Evolutionary conservation across 1,284 basidiomycete species (phyloP), one percentile per base, ranked within the genome.

Genomic region (Wallemia mellicola): DNA sequence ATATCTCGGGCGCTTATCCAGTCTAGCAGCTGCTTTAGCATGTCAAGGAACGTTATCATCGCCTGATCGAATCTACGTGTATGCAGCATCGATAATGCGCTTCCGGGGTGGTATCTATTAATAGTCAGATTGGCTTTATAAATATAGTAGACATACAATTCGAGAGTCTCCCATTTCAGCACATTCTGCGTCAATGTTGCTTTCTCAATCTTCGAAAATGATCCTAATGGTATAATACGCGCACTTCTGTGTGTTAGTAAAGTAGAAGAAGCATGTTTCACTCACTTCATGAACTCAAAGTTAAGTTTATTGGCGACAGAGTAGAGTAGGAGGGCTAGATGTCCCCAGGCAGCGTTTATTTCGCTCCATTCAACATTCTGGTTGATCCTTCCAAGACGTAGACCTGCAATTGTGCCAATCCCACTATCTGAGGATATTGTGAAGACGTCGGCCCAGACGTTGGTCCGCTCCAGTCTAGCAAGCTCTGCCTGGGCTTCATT

Each of bases 341-440:
- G 85, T 0, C 94, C 94, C 88, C 92, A 95, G 1, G 94, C 94
- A 2, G 94, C 94, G 67, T 98, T 98, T 69, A 98, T 91, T 71
- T 99, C 94, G 2, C 86, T 79, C 91, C 92, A 99, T 67, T 96
- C 92, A 27, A 98, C 87, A 77, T 85, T 65, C 0, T 79, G 77
- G 24, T 84, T 81, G 11, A 91, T 78, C 62, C 91, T 77, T 1
- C 94, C 94, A 17, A 98, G 72, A 25, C 94, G 77, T 17, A 98
- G 74, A 1, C 89, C 89, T 67, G 98, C 98, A 70, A 99, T 98
- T 9, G 92, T 96, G 0, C 88, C 92, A 66, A 96, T 83, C 19
- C 85, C 81, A 1, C 83, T 83, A 63, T 91, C 86, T 64, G 95
- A 86, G 0, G 91, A 91, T 63, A 99, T 98, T 65, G 88, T 92